Evolutionary conservation across 1,139 yeast genomes (phyloP), one percentile per base, ranked within the genome.

Genomic region (Candida sp.): DNA sequence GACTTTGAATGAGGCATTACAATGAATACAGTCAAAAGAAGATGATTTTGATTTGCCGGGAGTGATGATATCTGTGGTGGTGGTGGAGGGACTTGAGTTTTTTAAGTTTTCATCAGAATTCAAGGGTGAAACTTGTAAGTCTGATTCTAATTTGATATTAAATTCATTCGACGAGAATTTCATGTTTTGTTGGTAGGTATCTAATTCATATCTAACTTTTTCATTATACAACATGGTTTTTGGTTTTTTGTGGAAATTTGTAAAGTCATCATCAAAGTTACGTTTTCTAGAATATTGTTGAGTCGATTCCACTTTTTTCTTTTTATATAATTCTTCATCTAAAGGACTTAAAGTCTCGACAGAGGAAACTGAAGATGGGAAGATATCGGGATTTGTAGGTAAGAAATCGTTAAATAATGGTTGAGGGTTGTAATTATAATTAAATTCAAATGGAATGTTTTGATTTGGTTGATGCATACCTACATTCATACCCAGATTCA

Each of bases 271-370:
- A 3, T 32, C 19, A 12, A 32, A 32, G 11, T 12, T 32, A 32
- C 34, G 34, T 32, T 32, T 32, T 32, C 19, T 32, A 5, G 12
- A 12, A 12, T 32, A 32, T 25, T 7, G 7, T 25, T 7, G 29
- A 11, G 29, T 11, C 11, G 29, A 25, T 8, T 25, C 29, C 29
- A 25, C 11, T 11, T n/a, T 32, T 32, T 32, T 32, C 34, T 81
- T 82, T 43, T 77, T 77, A 59, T 82, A 82, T 35, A 82, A 66
- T 50, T 85, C 91, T 49, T 84, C 89, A 46, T 79, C 85, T 36
- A 75, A 60, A 5, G 74, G 68, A 42, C 64, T 64, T 8, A 63
- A 50, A 41, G 65, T 60, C 36, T 63, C 70, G 37, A 49, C 54
- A 3, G 64, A 57, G 8, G 66, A 57, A 12, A 56, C 52, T 21